Evolutionary conservation across 352 stramenopile genomes (phyloP).

Genomic region (Globisporangium spinosum): DNA sequence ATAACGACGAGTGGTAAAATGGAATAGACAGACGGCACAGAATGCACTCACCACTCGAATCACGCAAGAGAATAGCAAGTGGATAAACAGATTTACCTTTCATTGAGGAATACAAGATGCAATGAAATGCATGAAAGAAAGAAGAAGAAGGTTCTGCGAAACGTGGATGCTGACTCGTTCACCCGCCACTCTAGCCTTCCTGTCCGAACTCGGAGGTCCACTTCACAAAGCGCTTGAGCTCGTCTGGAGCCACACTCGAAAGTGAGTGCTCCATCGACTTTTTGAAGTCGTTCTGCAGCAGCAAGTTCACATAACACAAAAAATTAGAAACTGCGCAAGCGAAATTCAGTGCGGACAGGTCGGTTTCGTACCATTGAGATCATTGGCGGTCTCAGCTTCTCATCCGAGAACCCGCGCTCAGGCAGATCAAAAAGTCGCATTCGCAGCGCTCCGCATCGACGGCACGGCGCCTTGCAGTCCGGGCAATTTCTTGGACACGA

Average conservation of each 20-base stretch:
- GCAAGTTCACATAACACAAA: background rate
- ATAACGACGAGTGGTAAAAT: background rate
- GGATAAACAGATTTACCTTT: conserved; percentile 1
- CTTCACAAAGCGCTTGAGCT: conserved; percentile 96
- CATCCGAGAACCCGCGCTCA: conserved; percentile 75
- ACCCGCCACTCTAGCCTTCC: conserved; percentile 82
- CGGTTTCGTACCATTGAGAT: conserved; percentile 70
- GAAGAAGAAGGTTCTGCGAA: background rate
- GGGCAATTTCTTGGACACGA: conserved; percentile 56
- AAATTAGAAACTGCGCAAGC: conserved; percentile 3
- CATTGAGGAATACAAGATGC: conserved; percentile 13
- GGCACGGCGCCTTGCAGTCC: conserved; percentile 70
- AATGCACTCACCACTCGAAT: background rate
- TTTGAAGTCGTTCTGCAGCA: conserved; percentile 92
- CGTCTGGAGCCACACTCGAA: conserved; percentile 93
- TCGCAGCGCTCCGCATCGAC: conserved; percentile 65
- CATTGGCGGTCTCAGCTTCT: conserved; percentile 84
- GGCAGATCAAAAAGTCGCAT: conserved; percentile 87
- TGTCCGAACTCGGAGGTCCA: conserved; percentile 99
- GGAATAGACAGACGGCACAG: conserved; percentile 10
- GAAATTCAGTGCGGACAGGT: background rate
- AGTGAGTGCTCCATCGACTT: conserved; percentile 93
- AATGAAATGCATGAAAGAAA: conserved; percentile 8
- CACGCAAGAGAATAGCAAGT: background rate
- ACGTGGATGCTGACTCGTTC: background rate